Percentiles rank a stretch among this genome's conserved stretches.
Evolutionary conservation across 1,284 basidiomycete species (phyloP).

Genomic region (Phylloboletellus chloephorus): DNA sequence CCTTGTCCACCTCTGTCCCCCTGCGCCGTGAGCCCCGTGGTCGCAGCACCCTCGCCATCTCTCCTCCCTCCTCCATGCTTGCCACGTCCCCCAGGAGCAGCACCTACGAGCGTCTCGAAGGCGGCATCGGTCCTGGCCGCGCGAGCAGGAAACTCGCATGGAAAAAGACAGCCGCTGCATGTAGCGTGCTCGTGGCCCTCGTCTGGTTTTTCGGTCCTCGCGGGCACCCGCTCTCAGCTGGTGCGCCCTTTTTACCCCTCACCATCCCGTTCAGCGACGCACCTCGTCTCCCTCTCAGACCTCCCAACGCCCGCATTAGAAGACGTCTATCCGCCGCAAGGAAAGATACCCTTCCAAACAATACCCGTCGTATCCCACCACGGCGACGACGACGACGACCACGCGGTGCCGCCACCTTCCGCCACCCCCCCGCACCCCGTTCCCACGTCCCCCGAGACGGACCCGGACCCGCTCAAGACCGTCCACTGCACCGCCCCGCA

Average conservation of each 20-base stretch:
- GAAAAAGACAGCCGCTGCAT: constrained; percentile 63
- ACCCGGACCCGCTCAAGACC: constrained; percentile 61
- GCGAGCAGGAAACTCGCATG: constrained; percentile 42
- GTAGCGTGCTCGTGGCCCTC: constrained; percentile 47
- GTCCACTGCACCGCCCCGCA: constrained; percentile 61
- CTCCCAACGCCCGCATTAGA: constrained; percentile 19
- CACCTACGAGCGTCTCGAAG: constrained; percentile 61
- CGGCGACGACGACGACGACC: neutral
- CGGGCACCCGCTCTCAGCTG: constrained; percentile 18
- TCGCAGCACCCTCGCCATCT: constrained; percentile 6
- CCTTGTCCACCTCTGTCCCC: constrained; percentile 30
- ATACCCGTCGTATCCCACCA: neutral
- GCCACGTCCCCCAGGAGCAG: constrained; percentile 41
- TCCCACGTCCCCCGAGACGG: constrained; percentile 53
- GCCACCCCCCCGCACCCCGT: constrained; percentile 9
- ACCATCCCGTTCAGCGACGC: neutral
- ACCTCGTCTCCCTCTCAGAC: constrained; percentile 7
- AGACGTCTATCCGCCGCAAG: constrained; percentile 21
- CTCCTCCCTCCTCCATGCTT: constrained; percentile 21
- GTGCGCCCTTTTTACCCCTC: constrained; percentile 12
- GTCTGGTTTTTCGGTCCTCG: constrained; percentile 63
- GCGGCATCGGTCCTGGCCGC: constrained; percentile 49
- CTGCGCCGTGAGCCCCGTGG: constrained; percentile 23
- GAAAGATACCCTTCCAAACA: constrained; percentile 14
- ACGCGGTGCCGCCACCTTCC: constrained; percentile 7